Evolutionary conservation across 306 rosid genomes (phyloP).

Genomic region (Malus domestica): DNA sequence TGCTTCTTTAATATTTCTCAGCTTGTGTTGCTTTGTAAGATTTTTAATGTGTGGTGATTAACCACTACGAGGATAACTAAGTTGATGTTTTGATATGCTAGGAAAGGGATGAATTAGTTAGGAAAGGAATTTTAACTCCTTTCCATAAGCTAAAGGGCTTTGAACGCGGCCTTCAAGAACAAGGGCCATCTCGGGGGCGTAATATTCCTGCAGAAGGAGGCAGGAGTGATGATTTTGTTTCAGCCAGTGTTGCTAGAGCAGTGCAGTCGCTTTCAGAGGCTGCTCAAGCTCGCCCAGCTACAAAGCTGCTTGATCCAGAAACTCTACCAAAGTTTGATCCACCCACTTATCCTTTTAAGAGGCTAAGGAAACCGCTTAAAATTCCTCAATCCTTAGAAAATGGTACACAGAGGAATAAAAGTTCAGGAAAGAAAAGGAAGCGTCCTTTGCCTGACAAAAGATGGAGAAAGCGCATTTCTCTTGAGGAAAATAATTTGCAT

Average conservation of each 20-base stretch:
- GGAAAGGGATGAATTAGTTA: slow-evolving; percentile 92
- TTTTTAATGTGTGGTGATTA: not conserved
- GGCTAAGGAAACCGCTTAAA: slow-evolving; percentile 54
- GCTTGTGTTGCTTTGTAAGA: not conserved
- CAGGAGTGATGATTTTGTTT: slow-evolving; percentile 34
- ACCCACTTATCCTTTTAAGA: slow-evolving; percentile 70
- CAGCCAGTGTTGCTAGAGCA: slow-evolving; percentile 65
- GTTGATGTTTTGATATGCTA: slow-evolving; percentile 28
- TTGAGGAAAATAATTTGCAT: slow-evolving; percentile 43
- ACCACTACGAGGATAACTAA: slow-evolving; percentile 18
- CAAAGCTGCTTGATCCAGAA: slow-evolving; percentile 65
- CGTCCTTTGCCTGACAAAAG: slow-evolving; percentile 85
- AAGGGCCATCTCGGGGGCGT: slow-evolving; percentile 41
- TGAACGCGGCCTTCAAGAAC: slow-evolving; percentile 71
- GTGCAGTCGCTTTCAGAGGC: slow-evolving; percentile 64
- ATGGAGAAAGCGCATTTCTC: slow-evolving; percentile 61
- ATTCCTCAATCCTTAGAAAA: slow-evolving; percentile 34
- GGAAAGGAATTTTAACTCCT: slow-evolving; percentile 89
- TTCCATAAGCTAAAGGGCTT: slow-evolving; percentile 88
- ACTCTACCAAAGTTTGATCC: slow-evolving; percentile 78
- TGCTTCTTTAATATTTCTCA: slow-evolving; percentile 2
- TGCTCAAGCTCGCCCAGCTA: slow-evolving; percentile 80
- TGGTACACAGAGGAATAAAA: slow-evolving; percentile 29
- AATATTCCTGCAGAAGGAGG: slow-evolving; percentile 32
- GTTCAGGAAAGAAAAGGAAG: slow-evolving; percentile 37